phyloP scores from a whole-genome alignment of 73 alveolate genomes.

The Urostyla sp. region DNA sequence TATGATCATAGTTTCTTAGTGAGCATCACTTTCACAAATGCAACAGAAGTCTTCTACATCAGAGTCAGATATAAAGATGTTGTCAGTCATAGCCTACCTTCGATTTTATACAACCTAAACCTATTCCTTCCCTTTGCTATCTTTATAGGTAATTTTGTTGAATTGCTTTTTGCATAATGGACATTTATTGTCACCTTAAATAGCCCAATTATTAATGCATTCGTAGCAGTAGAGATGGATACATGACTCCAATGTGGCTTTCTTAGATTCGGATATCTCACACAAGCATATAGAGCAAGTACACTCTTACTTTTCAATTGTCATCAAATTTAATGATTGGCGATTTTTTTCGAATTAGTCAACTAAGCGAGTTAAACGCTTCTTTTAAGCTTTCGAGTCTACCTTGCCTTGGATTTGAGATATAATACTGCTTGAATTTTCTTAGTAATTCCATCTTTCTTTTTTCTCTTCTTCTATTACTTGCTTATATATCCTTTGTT shows the following conservation, averaged over 20 bases:
- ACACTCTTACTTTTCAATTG: not conserved
- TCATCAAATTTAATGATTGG: not conserved
- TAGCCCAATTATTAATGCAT: constrained; percentile 51
- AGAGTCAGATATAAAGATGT: constrained; percentile 2
- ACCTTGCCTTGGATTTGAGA: too few species aligned
- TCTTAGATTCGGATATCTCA: not conserved
- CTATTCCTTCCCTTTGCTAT: constrained; percentile 1
- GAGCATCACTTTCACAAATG: not conserved
- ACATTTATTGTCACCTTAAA: constrained; percentile 35
- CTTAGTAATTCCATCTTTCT: too few species aligned
- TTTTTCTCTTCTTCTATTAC: too few species aligned
- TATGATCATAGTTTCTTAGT: constrained; percentile 16
- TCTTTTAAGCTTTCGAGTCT: constrained; percentile 1
- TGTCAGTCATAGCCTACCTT: constrained; percentile 14
- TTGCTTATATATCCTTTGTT: too few species aligned
- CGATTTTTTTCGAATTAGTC: not conserved
- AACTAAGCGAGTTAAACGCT: too few species aligned
- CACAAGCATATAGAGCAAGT: constrained; percentile 39
- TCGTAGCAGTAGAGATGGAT: constrained; percentile 40
- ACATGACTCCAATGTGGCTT: constrained; percentile 24
- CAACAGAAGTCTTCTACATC: constrained; percentile 42
- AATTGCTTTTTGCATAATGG: constrained; percentile 37
- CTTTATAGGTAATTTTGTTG: not conserved
- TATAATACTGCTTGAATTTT: too few species aligned
- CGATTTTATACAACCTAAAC: not conserved